Evolutionary conservation across 2,329 filamentous ascomycete species (phyloP), one percentile per base, ranked within the genome.

Genomic region (Arthrinium phaeospermum): DNA sequence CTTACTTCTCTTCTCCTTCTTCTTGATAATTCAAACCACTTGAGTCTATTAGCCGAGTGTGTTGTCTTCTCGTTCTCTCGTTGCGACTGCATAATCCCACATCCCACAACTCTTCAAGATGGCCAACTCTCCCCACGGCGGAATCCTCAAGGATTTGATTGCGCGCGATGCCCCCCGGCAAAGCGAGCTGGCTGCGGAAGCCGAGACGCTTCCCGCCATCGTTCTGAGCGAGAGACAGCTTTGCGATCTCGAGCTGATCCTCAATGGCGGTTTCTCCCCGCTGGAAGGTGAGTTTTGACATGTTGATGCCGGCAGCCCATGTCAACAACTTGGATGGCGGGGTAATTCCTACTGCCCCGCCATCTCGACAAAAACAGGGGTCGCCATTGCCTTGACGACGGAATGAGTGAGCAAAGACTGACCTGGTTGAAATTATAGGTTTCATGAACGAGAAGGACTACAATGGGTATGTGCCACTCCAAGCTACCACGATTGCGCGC

Each of bases 361-460:
- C 72, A 73, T 73, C 71, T 46, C 34, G 57, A 64, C 57, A 41
- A 64, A 3, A 41, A 41, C 30, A 64, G n/a, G 22, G 34, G 8
- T 34, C 14, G 57, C 22, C 57, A 64, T 41, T n/a, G 34, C 57
- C 19, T 22, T n/a, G 27, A 53, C 37, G 44, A 16, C 27, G 2
- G 22, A 19, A 16, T 57, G 69, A 73, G 70, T 57, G 69, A 73
- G 70, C 73, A 72, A 72, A 75, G 73, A 73, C 79, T 83, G 68
- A 82, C n/a, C 30, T 41, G 34, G 30, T 41, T 14, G 8, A 30
- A 47, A 30, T 64, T 77, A 71, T 79, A 97, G 94, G 95, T 80
- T 99, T 99, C 88, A 93, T 99, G 93, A 98, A 91, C 84, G 91
- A 99, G 88, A 93, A 94, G 85, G 96, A 99, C 85, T 99, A 98